Evolutionary conservation across 2,329 filamentous ascomycete species (phyloP), one percentile per base, ranked within the genome.

Genomic region (Fusarium anthophilum): DNA sequence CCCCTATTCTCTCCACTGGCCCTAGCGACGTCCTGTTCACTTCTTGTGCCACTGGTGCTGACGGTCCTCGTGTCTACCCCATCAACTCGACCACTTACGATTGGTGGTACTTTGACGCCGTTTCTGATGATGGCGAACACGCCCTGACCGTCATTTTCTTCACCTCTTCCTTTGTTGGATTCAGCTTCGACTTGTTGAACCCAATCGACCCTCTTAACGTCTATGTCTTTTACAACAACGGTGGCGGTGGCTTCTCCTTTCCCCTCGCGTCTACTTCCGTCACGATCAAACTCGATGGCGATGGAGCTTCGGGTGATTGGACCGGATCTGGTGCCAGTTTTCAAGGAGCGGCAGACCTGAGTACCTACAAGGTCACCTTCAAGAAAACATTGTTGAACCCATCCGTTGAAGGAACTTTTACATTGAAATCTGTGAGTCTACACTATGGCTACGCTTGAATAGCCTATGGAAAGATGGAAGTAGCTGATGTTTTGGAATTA

Each of bases 101-200:
- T 11, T 53, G 48, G 48, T 53, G 48, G 48, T 53, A 53, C 30
- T 53, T 53, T 37, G 48, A 53, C 17, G 48, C 48, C 2, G 48
- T 53, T 1, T 53, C 48, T 20, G 48, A 53, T 11, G 48, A 53
- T 11, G 48, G 48, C 12, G 22, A 37, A 3, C 48, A 53, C 4
- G 30, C 48, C 8, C 17, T 53, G n/a, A 53, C 48, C 6, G 48
- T 53, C 30, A 53, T 53, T 11, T 53, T 53, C 48, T 53, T 53
- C 32, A 53, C 48, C 17, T 53, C 48, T 10, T 53, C 48, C 8
- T 37, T 26, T 37, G 30, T 53, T 4, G 48, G 48, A 20, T 53
- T 53, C n/a, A 53, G 48, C n/a, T 53, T 53, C 30, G 48, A 53
- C n/a, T 53, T 53, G 22, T 18, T 35, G 48, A 53, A 20, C 2